These are phyloP conservation scores for Bullera alba DNA, from an alignment of 768 basidiomycete genomes.

Conservation along the genomic window DNA sequence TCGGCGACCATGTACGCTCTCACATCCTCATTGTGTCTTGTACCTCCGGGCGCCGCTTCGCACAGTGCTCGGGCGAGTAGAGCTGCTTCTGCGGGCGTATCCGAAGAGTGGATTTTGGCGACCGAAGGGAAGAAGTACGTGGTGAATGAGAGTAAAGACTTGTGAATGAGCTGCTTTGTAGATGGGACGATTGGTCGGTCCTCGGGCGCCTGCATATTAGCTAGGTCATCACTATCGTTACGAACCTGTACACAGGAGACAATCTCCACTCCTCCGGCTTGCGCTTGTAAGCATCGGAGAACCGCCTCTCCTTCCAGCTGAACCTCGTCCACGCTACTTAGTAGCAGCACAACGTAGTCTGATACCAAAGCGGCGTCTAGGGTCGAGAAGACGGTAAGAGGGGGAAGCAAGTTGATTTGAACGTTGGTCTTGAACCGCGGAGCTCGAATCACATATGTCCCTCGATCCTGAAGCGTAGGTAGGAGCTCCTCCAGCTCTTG, in stretches of 20 bases:
- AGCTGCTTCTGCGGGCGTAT: conserved; percentile 20
- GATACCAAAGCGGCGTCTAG: conserved; percentile 80
- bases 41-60: conserved; percentile 72
- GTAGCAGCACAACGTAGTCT: conserved; percentile 79
- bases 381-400: conserved; percentile 64
- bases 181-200: conserved; percentile 49
- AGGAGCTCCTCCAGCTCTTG: conserved; percentile 44
- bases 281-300: conserved; percentile 77
- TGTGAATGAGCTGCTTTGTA: conserved; percentile 61
- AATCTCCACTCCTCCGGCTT: conserved; percentile 73
- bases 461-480: conserved; percentile 4
- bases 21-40: conserved; percentile 77
- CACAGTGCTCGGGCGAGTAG: conserved; percentile 65
- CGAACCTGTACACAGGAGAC: conserved; percentile 65
- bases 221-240: conserved; percentile 2
- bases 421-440: conserved; percentile 85
- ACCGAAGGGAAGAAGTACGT: conserved; percentile 88
- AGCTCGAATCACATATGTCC: conserved; percentile 52
- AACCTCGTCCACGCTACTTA: conserved; percentile 78
- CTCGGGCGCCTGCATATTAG: conserved; percentile 20
- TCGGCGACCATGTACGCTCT: conserved; percentile 70
- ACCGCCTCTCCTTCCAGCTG: conserved; percentile 77
- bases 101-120: conserved; percentile 64
- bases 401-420: conserved; percentile 73
- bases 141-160: conserved; percentile 87